phyloP scores from a whole-genome alignment of 2,329 filamentous ascomycete genomes.

The Penicillium sp. region DNA sequence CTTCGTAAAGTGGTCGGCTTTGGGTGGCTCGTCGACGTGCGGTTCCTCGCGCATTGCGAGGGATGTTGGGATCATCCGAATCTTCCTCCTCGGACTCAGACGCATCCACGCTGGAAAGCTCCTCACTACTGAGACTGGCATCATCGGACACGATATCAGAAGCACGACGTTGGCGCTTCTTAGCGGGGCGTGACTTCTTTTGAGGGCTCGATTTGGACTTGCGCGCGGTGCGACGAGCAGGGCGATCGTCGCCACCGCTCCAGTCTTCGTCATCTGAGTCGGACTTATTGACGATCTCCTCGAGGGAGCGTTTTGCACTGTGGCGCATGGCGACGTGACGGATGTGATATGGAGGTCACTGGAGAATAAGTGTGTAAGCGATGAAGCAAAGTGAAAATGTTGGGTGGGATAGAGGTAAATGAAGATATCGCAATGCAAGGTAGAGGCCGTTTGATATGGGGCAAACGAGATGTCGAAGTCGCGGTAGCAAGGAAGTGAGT shows the following conservation, averaged over 20 bases:
- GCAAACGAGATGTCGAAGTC: background rate
- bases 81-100: slow-evolving; percentile 42
- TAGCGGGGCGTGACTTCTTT: slow-evolving; percentile 34
- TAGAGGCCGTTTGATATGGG: background rate
- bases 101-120: slow-evolving; percentile 43
- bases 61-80: slow-evolving; percentile 39
- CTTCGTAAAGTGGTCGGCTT: slow-evolving; percentile 57
- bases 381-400: background rate
- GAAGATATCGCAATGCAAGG: background rate
- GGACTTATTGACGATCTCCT: slow-evolving; percentile 44
- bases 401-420: background rate
- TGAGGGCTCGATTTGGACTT: slow-evolving; percentile 30
- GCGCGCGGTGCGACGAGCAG: slow-evolving; percentile 25
- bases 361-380: slow-evolving; percentile 7
- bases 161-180: slow-evolving; percentile 44
- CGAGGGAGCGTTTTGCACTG: slow-evolving; percentile 39
- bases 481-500: slow-evolving; percentile 1
- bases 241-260: slow-evolving; percentile 34
- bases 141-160: slow-evolving; percentile 46
- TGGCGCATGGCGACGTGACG: slow-evolving; percentile 31
- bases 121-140: slow-evolving; percentile 36
- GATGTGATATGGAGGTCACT: slow-evolving; percentile 4
- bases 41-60: slow-evolving; percentile 58
- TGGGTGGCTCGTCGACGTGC: slow-evolving; percentile 54
- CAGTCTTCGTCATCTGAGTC: slow-evolving; percentile 49